These are phyloP conservation scores for Jimgerdemannia flammicorona DNA, from an alignment of 192 early-diverging fungal species.

Conservation along the genomic window DNA sequence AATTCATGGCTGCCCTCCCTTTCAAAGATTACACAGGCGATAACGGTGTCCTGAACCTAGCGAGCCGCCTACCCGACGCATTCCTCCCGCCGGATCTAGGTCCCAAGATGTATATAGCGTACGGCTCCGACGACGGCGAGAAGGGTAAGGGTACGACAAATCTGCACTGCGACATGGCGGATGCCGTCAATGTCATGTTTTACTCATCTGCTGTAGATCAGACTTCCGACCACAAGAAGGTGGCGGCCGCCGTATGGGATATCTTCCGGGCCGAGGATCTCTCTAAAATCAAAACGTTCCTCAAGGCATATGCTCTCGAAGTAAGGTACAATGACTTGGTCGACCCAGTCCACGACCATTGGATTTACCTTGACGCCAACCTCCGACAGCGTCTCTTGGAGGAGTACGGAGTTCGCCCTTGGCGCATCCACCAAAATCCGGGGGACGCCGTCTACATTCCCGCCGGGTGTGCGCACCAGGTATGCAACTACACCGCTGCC, in stretches of 20 bases:
- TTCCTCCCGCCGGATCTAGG: conserved; percentile 67
- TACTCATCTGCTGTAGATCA: no score
- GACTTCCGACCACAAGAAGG: conserved; percentile 5
- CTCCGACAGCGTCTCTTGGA: conserved; percentile 33
- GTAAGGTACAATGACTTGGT: conserved; percentile 28
- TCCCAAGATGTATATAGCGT: conserved; percentile 22
- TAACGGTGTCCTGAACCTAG: no score
- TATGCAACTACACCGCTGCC: conserved; percentile 17
- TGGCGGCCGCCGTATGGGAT: conserved; percentile 58
- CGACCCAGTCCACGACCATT: conserved; percentile 26
- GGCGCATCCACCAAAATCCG: conserved; percentile 59
- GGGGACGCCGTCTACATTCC: conserved; percentile 78
- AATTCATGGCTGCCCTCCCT: no score
- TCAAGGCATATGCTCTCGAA: conserved; percentile 16
- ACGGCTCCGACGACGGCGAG: conserved; percentile 48
- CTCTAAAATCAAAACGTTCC: conserved; percentile 6
- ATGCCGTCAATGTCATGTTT: no score
- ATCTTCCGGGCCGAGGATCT: conserved; percentile 35
- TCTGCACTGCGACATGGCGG: no score
- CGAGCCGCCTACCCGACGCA: conserved; percentile 28
- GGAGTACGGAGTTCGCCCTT: conserved; percentile 37
- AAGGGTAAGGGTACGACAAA: conserved; percentile 20
- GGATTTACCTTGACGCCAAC: conserved; percentile 48
- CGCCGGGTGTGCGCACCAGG: conserved; percentile 73
- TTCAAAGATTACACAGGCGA: no score